phyloP scores from a whole-genome alignment of 768 basidiomycete genomes.

The Auricularia heimuer region DNA sequence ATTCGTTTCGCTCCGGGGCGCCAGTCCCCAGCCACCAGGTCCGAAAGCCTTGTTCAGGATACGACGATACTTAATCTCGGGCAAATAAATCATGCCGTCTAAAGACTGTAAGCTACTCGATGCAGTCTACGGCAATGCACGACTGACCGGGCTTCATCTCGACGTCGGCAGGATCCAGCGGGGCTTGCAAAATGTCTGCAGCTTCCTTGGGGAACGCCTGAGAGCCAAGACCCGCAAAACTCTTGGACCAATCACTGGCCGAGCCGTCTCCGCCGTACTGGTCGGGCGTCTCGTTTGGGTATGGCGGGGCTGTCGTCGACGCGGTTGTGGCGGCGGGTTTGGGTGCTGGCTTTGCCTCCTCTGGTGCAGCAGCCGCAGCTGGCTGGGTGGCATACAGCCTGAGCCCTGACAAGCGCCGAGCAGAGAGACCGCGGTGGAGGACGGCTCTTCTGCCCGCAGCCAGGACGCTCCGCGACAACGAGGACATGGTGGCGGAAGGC shows the following conservation, averaged over 20 bases:
- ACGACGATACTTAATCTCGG: conserved; percentile 93
- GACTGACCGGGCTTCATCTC: conserved; percentile 84
- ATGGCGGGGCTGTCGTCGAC: background rate
- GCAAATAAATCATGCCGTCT: conserved; percentile 93
- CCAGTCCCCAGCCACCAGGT: conserved; percentile 94
- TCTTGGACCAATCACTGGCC: conserved; percentile 79
- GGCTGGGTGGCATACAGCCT: too few relatives aligned
- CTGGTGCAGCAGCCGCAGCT: background rate
- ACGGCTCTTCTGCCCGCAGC: too few relatives aligned
- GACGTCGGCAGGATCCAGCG: conserved; percentile 67
- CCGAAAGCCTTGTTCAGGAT: conserved; percentile 90
- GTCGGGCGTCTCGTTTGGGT: background rate
- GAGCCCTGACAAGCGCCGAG: too few relatives aligned
- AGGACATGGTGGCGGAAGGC: too few relatives aligned
- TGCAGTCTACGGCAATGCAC: too few relatives aligned
- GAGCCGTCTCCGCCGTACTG: background rate
- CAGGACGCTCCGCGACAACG: too few relatives aligned
- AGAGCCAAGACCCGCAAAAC: conserved; percentile 70
- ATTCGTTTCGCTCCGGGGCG: conserved; percentile 85
- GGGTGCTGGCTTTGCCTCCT: background rate
- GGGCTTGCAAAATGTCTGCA: conserved; percentile 60
- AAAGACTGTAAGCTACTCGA: background rate
- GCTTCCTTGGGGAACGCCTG: conserved; percentile 71
- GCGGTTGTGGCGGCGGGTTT: background rate
- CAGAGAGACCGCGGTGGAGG: too few relatives aligned